Conservation (phyloP, 2,329 filamentous ascomycete species). For the Simplicillium aogashimaense region DNA sequence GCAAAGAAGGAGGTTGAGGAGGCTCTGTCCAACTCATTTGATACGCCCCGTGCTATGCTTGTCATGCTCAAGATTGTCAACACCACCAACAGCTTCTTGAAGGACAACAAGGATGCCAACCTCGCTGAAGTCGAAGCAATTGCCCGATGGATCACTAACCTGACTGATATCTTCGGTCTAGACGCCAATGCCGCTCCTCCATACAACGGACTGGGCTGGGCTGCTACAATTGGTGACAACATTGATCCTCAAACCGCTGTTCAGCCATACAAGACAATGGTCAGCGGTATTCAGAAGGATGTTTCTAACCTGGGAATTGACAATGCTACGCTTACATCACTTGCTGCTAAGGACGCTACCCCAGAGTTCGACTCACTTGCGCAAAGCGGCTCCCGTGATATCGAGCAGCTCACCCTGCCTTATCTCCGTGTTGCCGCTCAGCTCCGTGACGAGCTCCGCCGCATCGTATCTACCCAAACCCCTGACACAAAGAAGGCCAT, state of each 20-base stretch:
- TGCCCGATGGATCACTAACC: conserved; percentile 71
- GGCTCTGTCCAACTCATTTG: conserved; percentile 75
- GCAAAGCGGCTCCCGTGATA: conserved; percentile 35
- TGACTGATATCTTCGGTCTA: conserved; percentile 78
- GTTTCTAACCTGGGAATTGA: conserved; percentile 36
- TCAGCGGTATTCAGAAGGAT: conserved; percentile 34
- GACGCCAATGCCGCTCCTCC: conserved; percentile 49
- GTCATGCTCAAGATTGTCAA: conserved; percentile 70
- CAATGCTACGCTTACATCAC: conserved; percentile 29
- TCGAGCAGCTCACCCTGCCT: conserved; percentile 42
- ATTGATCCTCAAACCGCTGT: conserved; percentile 36
- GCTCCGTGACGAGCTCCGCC: conserved; percentile 52
- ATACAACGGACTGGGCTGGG: conserved; percentile 49
- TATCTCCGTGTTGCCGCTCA: conserved; percentile 45
- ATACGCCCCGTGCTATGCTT: conserved; percentile 72
- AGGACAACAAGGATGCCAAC: conserved; percentile 34
- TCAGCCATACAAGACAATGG: conserved; percentile 34
- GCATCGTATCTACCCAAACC: conserved; percentile 35
- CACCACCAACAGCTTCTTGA: conserved; percentile 57
- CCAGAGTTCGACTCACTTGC: conserved; percentile 36
- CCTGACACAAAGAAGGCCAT: conserved; percentile 58
- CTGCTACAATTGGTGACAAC: conserved; percentile 26
- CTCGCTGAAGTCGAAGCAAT: conserved; percentile 41
- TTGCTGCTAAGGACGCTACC: conserved; percentile 33
- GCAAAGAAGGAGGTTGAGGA: conserved; percentile 43